Evolutionary conservation across 345 rosid species (phyloP), one percentile per base, ranked within the genome.

Genomic region (Durio zibethinus): DNA sequence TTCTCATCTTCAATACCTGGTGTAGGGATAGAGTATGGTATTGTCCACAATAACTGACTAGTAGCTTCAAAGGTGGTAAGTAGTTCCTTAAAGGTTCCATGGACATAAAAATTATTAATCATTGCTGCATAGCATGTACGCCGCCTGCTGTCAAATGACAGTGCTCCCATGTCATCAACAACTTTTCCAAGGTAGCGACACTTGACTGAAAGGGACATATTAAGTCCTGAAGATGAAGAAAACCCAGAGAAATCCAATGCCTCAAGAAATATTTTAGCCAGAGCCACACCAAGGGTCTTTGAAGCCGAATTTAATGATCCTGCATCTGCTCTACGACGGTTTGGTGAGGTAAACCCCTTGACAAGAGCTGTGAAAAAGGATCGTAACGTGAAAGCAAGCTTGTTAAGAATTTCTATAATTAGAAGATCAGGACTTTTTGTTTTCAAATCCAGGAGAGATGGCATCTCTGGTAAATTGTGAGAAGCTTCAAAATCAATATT

Each of bases 21-120:
- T 38, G 90, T 75, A 61, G 89, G 86, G 56, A 89, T 62, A 40
- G 92, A 83, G 79, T 78, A 83, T 0, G 99, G 98, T 7, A 83
- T 77, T 4, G 91, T 86, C 99, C 99, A 95, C 56, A 95, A 84
- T 84, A 93, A 79, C 84, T 91, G 97, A 80, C 97, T 92, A 15
- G 99, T 95, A 61, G 98, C 99, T 84, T 92, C 98, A 87, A 95
- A 95, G 57, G 99, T 95, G 68, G 93, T 90, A 20, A 95, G 93
- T 70, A 95, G 84, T 81, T 95, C 94, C 88, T 82, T 95, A 57
- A 95, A 93, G 54, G 99, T 90, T 78, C 90, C 99, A 82, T 92
- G 92, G 60, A 92, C 99, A 83, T 95, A 95, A 76, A 95, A 93
- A 74, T 92, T 93, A 84, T 95, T 93, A 62, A 95, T 86, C 94